phyloP scores from a whole-genome alignment of 2,329 filamentous ascomycete species.

The Albifimbria verrucaria region DNA sequence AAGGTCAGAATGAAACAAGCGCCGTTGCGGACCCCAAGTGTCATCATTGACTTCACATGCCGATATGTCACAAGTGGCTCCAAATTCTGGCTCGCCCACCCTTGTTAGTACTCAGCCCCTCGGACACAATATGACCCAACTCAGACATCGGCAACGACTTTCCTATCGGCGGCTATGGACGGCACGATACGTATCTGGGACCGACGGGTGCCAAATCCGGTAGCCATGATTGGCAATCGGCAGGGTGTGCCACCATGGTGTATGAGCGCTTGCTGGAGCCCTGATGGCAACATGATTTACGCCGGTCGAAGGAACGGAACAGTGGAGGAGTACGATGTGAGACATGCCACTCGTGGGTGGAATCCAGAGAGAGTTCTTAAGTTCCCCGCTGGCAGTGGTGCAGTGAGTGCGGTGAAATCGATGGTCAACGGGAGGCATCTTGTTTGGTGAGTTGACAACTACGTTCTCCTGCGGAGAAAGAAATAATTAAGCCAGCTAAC shows the following conservation, averaged over 20 bases:
- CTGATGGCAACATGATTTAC: slow-evolving; percentile 93
- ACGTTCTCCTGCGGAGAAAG: background rate
- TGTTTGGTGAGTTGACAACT: slow-evolving; percentile 58
- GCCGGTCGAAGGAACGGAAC: slow-evolving; percentile 86
- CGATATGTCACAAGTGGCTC: slow-evolving; percentile 11
- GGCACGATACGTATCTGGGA: slow-evolving; percentile 94
- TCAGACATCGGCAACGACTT: slow-evolving; percentile 71
- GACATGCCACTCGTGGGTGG: slow-evolving; percentile 66
- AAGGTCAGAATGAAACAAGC: no score
- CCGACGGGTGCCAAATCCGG: slow-evolving; percentile 67
- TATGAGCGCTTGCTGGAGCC: slow-evolving; percentile 95
- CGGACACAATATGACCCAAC: slow-evolving; percentile 47
- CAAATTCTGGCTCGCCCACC: slow-evolving; percentile 5
- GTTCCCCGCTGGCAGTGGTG: slow-evolving; percentile 84
- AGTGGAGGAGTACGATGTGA: slow-evolving; percentile 90
- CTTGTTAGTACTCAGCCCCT: slow-evolving; percentile 31
- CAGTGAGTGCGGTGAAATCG: slow-evolving; percentile 80
- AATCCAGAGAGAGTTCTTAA: slow-evolving; percentile 76
- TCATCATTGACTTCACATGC: background rate
- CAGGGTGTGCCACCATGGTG: slow-evolving; percentile 89
- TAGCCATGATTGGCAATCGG: slow-evolving; percentile 74
- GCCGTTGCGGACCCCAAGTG: background rate
- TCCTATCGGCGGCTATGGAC: slow-evolving; percentile 85
- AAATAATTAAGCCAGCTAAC: background rate
- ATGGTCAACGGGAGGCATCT: slow-evolving; percentile 94